phyloP scores from a whole-genome alignment of 495 filamentous ascomycete species.

The Letharia columbiana region DNA sequence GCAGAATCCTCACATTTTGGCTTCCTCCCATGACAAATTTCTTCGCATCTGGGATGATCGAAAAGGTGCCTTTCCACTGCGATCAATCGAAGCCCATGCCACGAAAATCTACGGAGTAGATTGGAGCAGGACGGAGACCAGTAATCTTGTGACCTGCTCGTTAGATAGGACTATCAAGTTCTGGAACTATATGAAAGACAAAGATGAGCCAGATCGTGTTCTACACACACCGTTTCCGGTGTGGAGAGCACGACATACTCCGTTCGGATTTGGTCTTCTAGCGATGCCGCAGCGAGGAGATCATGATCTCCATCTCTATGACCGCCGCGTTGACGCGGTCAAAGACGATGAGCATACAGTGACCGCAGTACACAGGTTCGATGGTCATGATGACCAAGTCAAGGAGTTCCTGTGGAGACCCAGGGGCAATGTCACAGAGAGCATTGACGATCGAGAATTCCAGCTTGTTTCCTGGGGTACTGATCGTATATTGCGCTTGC shows the following conservation, averaged over 20 bases:
- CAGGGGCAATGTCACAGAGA: constrained; percentile 60
- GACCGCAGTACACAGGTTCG: constrained; percentile 60
- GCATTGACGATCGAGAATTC: constrained; percentile 82
- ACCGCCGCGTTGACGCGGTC: constrained; percentile 45
- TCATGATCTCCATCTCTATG: constrained; percentile 77
- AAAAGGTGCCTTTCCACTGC: constrained; percentile 67
- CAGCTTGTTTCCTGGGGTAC: constrained; percentile 91
- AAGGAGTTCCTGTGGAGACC: constrained; percentile 92
- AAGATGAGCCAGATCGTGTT: constrained; percentile 59
- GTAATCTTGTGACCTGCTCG: constrained; percentile 75
- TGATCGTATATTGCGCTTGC: constrained; percentile 73
- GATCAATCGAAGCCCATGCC: constrained; percentile 79
- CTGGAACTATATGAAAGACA: constrained; percentile 68
- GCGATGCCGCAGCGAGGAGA: constrained; percentile 90
- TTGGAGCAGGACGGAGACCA: constrained; percentile 73
- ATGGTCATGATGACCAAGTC: constrained; percentile 74
- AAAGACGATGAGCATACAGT: constrained; percentile 37
- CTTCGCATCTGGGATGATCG: constrained; percentile 87
- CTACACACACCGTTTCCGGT: constrained; percentile 79
- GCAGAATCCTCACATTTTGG: constrained; percentile 73
- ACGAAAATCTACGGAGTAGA: constrained; percentile 96
- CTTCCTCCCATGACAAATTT: constrained; percentile 81
- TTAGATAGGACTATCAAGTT: constrained; percentile 89
- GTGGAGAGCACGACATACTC: constrained; percentile 89
- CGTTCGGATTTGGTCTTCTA: constrained; percentile 77